These are phyloP conservation scores for Coprinopsis cinerea DNA, from an alignment of 768 basidiomycete species.

Conservation along the genomic window DNA sequence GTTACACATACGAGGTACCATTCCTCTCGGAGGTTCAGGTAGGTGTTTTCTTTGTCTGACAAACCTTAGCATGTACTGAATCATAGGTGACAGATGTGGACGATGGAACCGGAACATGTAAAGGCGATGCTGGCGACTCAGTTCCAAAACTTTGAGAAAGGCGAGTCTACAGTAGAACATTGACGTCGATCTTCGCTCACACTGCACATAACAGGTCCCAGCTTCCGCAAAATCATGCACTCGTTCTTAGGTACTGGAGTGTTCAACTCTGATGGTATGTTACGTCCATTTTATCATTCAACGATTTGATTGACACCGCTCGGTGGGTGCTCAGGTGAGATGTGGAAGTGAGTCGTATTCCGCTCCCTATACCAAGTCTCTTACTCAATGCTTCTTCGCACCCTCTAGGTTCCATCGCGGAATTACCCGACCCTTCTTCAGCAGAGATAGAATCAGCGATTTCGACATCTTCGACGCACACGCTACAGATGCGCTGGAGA, in stretches of 20 bases:
- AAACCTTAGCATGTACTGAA: not conserved
- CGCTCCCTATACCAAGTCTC: not conserved
- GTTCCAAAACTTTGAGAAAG: constrained; percentile 56
- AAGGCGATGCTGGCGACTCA: constrained; percentile 44
- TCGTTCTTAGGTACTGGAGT: constrained; percentile 57
- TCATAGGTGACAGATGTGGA: constrained; percentile 26
- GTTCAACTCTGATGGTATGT: constrained; percentile 57
- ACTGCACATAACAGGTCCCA: constrained; percentile 9
- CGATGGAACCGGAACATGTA: constrained; percentile 47
- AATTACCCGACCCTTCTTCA: constrained; percentile 12
- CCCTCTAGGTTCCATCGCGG: constrained; percentile 8
- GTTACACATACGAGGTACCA: not conserved
- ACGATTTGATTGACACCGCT: not conserved
- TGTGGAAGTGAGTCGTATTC: constrained; percentile 9
- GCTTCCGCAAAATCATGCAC: constrained; percentile 37
- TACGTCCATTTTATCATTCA: not conserved
- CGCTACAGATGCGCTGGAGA: not conserved
- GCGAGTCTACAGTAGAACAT: constrained; percentile 23
- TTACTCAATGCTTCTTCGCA: not conserved
- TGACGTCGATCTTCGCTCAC: not conserved
- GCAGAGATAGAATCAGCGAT: constrained; percentile 6
- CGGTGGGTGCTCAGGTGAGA: not conserved
- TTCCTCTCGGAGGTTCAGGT: not conserved
- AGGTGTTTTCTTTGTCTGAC: not conserved
- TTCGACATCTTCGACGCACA: constrained; percentile 10